Evolutionary conservation across 1,284 basidiomycete genomes (phyloP), one percentile per base, ranked within the genome.

Genomic region (Ganoderma leucocontextum): DNA sequence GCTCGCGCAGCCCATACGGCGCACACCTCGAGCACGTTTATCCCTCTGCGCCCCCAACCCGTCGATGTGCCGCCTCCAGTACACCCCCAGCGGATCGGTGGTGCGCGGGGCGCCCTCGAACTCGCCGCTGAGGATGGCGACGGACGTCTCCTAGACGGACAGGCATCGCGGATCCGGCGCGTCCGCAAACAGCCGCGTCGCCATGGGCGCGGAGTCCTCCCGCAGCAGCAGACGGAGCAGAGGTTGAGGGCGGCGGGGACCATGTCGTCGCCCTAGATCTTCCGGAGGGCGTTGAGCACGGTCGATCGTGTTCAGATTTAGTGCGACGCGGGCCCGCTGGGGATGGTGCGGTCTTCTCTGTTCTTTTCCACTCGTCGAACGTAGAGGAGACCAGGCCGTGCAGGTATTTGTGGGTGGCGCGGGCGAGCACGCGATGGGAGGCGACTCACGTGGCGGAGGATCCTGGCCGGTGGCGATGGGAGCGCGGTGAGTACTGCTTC

Each of bases 201-300:
- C 55, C 55, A 58, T 58, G 55, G 35, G 35, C 55, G 55, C 35
- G 8, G 55, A 36, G 33, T n/a, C 35, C 35, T 5, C 19, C 29
- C 55, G 33, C 17, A 58, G 35, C 6, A 8, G 2, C 55, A 58
- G 33, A 35, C 55, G 38, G 15, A 19, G 38, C 38, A 39, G 36
- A 60, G 59, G 59, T 60, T 42, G 38, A 60, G 41, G 8, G 59
- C 59, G 36, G 33, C 15, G 22, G 59, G 59, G n/a, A 42, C 10
- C 9, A 60, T 35, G 35, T 36, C 55, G 33, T 38, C 55, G 19
- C 12, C 35, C 1, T 58, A 35, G 55, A 58, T 38, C 19, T 58
- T 15, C 19, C 55, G 55, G 17, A 58, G 35, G 35, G 35, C 55
- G 35, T 36, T 58, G 1, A 58, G 33, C 17, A 58, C n/a, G n/a